Base-by-base conservation (phyloP, 768 basidiomycete genomes). In the Suillus luteus region DNA sequence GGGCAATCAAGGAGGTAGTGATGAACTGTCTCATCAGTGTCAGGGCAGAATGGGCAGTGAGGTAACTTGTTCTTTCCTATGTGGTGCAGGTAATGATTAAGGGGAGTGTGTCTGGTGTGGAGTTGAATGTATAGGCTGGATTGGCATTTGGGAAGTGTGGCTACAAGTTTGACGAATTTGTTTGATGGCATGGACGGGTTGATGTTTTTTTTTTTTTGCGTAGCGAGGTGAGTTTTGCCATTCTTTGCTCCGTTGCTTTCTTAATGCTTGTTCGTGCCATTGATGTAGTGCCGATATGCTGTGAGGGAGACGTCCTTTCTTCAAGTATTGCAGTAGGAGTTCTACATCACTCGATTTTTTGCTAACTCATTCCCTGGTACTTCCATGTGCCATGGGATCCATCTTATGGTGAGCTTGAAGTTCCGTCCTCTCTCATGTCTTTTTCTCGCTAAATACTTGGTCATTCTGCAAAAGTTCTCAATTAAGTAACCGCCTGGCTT, bases 1-100 rank as follows among this genome's bases (percentile, higher is more conserved):
- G 46, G 62, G 73, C 77, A 80, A 5, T 66, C n/a, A 14, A 73
- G 49, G 4, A 78, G 62, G 62, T 61, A 78, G 62, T 78, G 78
- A 2, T 60, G 48, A 0, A 75, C 65, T 12, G 75, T 76, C 59
- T 80, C 78, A 1, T 55, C 41, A 0, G 17, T 46, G 1, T 59
- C 10, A 0, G 60, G 37, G 66, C 79, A 79, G 1, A 54, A 44
- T 5, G 64, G 61, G 69, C 78, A 80, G 5, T 43, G 37, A 11
- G 75, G 71, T 0, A 64, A 65, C 14, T 76, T 70, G 0, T 54
- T 63, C 24, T 65, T 65, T 0, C 61, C 59, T 10, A 80, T 73
- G 3, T 63, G 52, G 54, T 75, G 66, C 1, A 80, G 73, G 66
- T 79, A 69, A 14, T 69, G 57, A n/a, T 72, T 68, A 0, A 79